Percentiles rank a stretch among this genome's conserved stretches.
Evolutionary conservation across 441 rosid genomes (phyloP).

Genomic region (Arabidopsis lyrata): DNA sequence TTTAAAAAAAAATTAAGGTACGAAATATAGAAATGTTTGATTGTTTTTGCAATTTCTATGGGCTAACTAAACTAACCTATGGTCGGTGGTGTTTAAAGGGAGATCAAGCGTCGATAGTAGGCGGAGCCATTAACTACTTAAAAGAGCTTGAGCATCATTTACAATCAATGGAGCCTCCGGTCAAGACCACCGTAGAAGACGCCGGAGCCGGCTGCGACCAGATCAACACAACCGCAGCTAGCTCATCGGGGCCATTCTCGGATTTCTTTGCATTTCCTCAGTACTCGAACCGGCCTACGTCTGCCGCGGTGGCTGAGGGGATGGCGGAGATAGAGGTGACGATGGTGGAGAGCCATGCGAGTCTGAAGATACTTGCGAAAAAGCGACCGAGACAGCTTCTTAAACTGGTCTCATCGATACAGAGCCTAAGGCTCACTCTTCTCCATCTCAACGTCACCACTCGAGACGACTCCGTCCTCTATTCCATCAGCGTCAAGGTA

Average conservation of each 20-base stretch:
- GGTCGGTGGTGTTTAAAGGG: slow-evolving; percentile 53
- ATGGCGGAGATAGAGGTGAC: slow-evolving; percentile 73
- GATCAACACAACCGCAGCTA: slow-evolving; percentile 3
- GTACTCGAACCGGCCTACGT: slow-evolving; percentile 50
- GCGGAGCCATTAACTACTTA: slow-evolving; percentile 71
- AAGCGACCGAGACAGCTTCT: slow-evolving; percentile 66
- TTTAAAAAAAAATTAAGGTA: background rate
- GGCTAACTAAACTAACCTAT: slow-evolving; percentile 31
- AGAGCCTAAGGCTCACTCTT: slow-evolving; percentile 54
- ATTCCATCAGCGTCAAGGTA: slow-evolving; percentile 71
- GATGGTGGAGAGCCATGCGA: slow-evolving; percentile 74
- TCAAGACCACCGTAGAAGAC: slow-evolving; percentile 46
- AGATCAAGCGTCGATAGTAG: slow-evolving; percentile 77
- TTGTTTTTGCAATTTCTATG: slow-evolving; percentile 36
- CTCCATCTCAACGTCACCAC: slow-evolving; percentile 78
- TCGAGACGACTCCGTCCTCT: slow-evolving; percentile 53
- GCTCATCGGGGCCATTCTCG: slow-evolving; percentile 49
- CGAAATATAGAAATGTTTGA: slow-evolving; percentile 21
- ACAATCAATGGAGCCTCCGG: slow-evolving; percentile 64
- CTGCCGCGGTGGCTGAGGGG: slow-evolving; percentile 60
- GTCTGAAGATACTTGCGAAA: slow-evolving; percentile 61
- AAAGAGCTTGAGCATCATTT: slow-evolving; percentile 70
- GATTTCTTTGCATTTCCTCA: slow-evolving; percentile 73
- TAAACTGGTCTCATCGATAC: slow-evolving; percentile 59
- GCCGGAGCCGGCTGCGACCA: slow-evolving; percentile 15